Percentiles rank a stretch among this genome's conserved stretches.
Conservation (phyloP, 176 grass and related monocot genomes). For the Aegilops longissima region DNA sequence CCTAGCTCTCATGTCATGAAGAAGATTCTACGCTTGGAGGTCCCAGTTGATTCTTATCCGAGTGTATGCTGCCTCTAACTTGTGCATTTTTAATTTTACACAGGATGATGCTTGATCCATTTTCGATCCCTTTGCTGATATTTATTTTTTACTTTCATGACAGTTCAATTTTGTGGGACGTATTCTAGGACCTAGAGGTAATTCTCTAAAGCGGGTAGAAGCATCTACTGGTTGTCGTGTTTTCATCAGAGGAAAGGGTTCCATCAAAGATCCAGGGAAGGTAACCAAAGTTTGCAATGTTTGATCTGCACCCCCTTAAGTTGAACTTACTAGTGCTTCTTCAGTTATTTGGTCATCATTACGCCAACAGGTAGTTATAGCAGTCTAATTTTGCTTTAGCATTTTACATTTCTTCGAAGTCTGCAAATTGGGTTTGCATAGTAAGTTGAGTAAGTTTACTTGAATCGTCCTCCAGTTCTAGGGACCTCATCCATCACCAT, state of each 20-base stretch:
- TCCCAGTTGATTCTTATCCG: constrained; percentile 84
- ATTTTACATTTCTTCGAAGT: neutral
- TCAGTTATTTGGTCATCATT: constrained; percentile 1
- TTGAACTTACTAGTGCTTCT: neutral
- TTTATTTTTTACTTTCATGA: neutral
- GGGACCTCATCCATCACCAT: neutral
- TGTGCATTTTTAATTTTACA: constrained; percentile 1
- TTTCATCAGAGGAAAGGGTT: constrained; percentile 97
- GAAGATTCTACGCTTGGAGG: constrained; percentile 89
- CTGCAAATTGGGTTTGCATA: neutral
- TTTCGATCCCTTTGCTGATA: constrained; percentile 34
- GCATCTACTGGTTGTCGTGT: constrained; percentile 98
- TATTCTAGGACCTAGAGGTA: constrained; percentile 94
- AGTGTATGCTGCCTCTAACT: constrained; percentile 53
- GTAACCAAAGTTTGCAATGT: constrained; percentile 47
- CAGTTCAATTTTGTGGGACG: constrained; percentile 99
- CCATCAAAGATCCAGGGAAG: constrained; percentile 96
- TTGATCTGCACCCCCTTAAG: neutral
- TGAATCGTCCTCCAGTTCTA: neutral
- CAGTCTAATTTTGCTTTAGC: neutral
- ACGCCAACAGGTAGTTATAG: neutral
- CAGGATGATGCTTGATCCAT: neutral
- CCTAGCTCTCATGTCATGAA: constrained; percentile 80
- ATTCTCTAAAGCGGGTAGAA: constrained; percentile 95
- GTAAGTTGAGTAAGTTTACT: constrained; percentile 1